Base-by-base conservation (phyloP, 257 asterid species). In the Echium plantagineum region DNA sequence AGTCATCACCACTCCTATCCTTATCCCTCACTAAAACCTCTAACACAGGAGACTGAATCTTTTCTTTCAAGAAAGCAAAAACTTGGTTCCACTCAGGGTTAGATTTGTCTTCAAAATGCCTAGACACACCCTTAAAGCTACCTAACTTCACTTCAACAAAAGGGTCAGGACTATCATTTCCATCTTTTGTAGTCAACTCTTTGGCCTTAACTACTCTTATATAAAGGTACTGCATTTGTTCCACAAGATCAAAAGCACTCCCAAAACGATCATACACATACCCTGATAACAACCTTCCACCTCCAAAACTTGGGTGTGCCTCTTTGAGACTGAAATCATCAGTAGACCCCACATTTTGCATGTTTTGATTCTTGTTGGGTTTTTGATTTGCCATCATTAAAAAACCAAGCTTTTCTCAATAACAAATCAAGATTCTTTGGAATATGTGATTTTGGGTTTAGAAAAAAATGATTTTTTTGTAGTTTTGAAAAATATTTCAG, bases 11-110 rank as follows among this genome's bases (percentile, higher is more conserved):
- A 21, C 82, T 88, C 69, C 59, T 83, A 10, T 60, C 69, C 77
- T 82, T 88, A 46, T 81, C 93, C 77, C 73, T 88, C 69, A 85
- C 83, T 0, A 65, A 62, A 63, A 93, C 78, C 72, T 88, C 91
- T 47, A 84, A 57, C 6, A 18, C 7, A 0, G 84, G 77, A 42
- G 87, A 71, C 65, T 88, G 93, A 68, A 93, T 74, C 19, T 70
- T 69, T 52, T 84, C 90, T 55, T 66, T 75, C 63, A 78, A 64
- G 65, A 80, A 69, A 4, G 94, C 71, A 17, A 93, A 89, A 8
- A 85, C 94, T 53, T 85, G 94, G 72, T 77, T 84, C 95, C 95
- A 93, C 67, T 79, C 94, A 6, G 98, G 97, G 61, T 60, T 66
- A 42, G 90, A 48, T 15, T 66, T 60, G 8, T 74, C 69, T 26